Conservation (phyloP, 1,139 yeast species). For the Keqinozyma sinolaborantium region DNA sequence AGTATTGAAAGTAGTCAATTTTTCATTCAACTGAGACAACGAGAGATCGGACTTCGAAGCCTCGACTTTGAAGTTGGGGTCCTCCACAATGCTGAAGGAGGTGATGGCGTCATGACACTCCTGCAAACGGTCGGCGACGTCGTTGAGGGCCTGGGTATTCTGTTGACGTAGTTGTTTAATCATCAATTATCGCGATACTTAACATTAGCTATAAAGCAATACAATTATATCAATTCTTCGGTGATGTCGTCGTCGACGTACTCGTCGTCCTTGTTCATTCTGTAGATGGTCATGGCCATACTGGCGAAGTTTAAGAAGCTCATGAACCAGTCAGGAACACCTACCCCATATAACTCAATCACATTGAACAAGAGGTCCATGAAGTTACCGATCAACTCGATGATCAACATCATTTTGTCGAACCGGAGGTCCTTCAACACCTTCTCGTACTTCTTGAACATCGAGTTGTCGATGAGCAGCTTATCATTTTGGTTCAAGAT, state of each 20-base stretch:
- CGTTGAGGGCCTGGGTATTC: slow-evolving; percentile 1
- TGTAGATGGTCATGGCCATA: slow-evolving; percentile 48
- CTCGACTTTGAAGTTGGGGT: slow-evolving; percentile 9
- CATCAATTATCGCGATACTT: slow-evolving; percentile 2
- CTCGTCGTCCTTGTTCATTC: slow-evolving; percentile 52
- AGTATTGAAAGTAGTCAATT: slow-evolving; percentile 11
- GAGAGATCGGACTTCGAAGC: slow-evolving; percentile 4
- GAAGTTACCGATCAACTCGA: slow-evolving; percentile 43
- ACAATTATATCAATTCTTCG: slow-evolving; percentile 32
- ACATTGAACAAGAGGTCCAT: slow-evolving; percentile 40
- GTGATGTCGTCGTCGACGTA: slow-evolving; percentile 45
- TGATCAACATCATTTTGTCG: slow-evolving; percentile 41
- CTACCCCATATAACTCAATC: slow-evolving; percentile 35
- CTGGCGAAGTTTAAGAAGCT: slow-evolving; percentile 39
- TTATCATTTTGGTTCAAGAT: slow-evolving; percentile 25
- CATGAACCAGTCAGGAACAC: slow-evolving; percentile 45
- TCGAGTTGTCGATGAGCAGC: slow-evolving; percentile 20
- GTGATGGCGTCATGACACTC: slow-evolving; percentile 8
- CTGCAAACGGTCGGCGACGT: slow-evolving; percentile 2
- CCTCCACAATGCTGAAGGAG: slow-evolving; percentile 15
- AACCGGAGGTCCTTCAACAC: slow-evolving; percentile 41
- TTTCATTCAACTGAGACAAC: slow-evolving; percentile 18
- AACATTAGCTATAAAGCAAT: background rate
- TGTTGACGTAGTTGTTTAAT: slow-evolving; percentile 6
- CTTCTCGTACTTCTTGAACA: slow-evolving; percentile 37